Evolutionary conservation across 2,329 filamentous ascomycete species (phyloP).

Genomic region (Mycosphaerella sp.): DNA sequence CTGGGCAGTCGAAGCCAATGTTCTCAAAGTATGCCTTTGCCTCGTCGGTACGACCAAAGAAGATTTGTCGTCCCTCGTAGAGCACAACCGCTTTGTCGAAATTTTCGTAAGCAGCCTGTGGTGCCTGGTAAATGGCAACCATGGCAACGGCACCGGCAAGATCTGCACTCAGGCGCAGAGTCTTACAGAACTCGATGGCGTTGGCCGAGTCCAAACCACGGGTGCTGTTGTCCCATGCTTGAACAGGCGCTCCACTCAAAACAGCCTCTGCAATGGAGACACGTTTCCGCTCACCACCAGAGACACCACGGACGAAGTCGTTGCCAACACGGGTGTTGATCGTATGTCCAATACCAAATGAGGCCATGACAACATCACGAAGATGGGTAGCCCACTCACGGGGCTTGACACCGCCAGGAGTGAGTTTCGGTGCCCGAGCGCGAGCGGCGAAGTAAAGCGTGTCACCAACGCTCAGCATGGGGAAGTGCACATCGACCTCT

Average conservation of each 20-base stretch:
- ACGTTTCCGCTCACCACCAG: slow-evolving; percentile 69
- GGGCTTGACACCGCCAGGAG: slow-evolving; percentile 53
- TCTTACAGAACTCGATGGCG: slow-evolving; percentile 68
- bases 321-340: slow-evolving; percentile 67
- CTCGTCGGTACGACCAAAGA: slow-evolving; percentile 57
- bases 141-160: slow-evolving; percentile 59
- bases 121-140: slow-evolving; percentile 69
- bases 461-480: slow-evolving; percentile 68
- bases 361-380: slow-evolving; percentile 66
- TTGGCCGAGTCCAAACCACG: slow-evolving; percentile 69
- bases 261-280: slow-evolving; percentile 76
- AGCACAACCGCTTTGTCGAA: slow-evolving; percentile 65
- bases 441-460: slow-evolving; percentile 71
- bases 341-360: slow-evolving; percentile 68
- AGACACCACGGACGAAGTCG: slow-evolving; percentile 68
- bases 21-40: slow-evolving; percentile 63
- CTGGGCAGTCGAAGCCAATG: slow-evolving; percentile 67
- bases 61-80: slow-evolving; percentile 64
- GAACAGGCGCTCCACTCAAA: slow-evolving; percentile 52
- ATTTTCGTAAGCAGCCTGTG: slow-evolving; percentile 60
- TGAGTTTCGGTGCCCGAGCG: slow-evolving; percentile 57
- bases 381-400: slow-evolving; percentile 55
- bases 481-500: slow-evolving; percentile 77
- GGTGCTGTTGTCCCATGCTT: slow-evolving; percentile 75
- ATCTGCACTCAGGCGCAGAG: slow-evolving; percentile 60